Evolutionary conservation across 768 basidiomycete species (phyloP).

Genomic region (Daedaleopsis sinensis): DNA sequence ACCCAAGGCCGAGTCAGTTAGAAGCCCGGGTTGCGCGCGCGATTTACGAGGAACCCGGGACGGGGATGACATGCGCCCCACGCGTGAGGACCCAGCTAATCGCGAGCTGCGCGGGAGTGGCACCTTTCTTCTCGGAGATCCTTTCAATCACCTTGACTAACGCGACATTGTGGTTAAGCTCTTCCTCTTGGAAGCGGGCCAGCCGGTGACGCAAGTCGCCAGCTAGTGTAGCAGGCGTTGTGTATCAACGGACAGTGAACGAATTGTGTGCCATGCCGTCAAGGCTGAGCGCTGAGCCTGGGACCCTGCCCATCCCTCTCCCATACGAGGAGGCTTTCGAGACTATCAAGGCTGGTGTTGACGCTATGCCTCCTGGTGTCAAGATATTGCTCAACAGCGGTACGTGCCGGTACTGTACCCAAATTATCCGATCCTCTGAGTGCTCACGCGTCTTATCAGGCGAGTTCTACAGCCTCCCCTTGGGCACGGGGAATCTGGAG

Average conservation of each 20-base stretch:
- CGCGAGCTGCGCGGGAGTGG: constrained; percentile 41
- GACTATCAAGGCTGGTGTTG: constrained; percentile 55
- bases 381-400: constrained; percentile 57
- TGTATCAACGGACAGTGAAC: too few relatives aligned
- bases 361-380: constrained; percentile 39
- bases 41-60: constrained; percentile 46
- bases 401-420: constrained; percentile 23
- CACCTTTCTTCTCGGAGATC: constrained; percentile 43
- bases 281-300: too few relatives aligned
- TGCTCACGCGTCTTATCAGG: constrained; percentile 33
- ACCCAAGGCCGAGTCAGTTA: too few relatives aligned
- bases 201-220: too few relatives aligned
- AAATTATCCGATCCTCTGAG: neutral
- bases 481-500: constrained; percentile 46
- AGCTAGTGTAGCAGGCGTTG: too few relatives aligned
- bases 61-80: constrained; percentile 35
- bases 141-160: constrained; percentile 41
- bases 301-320: too few relatives aligned
- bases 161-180: constrained; percentile 39
- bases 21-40: too few relatives aligned
- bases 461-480: constrained; percentile 57
- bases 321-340: constrained; percentile 61
- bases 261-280: too few relatives aligned
- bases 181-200: too few relatives aligned
- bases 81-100: constrained; percentile 31